Base-by-base conservation (phyloP, 139 green algal species). In the Chloropicon primus region DNA sequence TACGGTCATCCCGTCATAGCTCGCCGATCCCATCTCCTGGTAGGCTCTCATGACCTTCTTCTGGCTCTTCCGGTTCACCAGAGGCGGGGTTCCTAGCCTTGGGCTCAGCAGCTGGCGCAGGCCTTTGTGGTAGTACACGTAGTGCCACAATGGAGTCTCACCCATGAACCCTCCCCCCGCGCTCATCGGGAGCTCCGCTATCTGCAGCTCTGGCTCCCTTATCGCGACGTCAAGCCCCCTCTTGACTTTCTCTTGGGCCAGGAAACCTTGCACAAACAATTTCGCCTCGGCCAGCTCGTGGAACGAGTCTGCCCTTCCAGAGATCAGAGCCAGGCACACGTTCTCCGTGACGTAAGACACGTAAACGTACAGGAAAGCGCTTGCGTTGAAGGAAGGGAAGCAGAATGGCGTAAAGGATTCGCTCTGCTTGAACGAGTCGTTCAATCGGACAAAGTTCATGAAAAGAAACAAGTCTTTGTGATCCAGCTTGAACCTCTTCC, bases 311-410 rank as follows among this genome's bases (percentile, higher is more conserved):
- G 41, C 41, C 41, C 41, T 62, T 5, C 41, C 41, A 5, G 41
- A 62, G 17, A 62, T 17, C 10, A 62, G 17, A 17, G 41, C 41
- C 41, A 62, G 41, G 17, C 41, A 62, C 5, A 62, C 41, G 17
- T 62, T 17, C 41, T 62, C 41, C 10, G 41, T 62, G 41, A 90
- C 24, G 84, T 87, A 92, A 53, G 79, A 24, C 21, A 96, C 86
- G 72, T 94, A 94, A 1, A 92, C 91, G 74, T 96, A 90, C 71
- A 96, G 82, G 81, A 94, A 93, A 24, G 87, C 90, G 24, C 82
- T 74, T 0, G 88, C 53, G 84, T 95, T 91, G 88, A 87, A 93
- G 79, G 82, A 78, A 0, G 92, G 92, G 22, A 97, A 81, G 82
- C 92, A 97, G 1, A 97, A 74, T 0, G 91, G 92, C 0, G 85